Evolutionary conservation across 2,329 filamentous ascomycete species (phyloP).

Genomic region (Aspergillus latus): DNA sequence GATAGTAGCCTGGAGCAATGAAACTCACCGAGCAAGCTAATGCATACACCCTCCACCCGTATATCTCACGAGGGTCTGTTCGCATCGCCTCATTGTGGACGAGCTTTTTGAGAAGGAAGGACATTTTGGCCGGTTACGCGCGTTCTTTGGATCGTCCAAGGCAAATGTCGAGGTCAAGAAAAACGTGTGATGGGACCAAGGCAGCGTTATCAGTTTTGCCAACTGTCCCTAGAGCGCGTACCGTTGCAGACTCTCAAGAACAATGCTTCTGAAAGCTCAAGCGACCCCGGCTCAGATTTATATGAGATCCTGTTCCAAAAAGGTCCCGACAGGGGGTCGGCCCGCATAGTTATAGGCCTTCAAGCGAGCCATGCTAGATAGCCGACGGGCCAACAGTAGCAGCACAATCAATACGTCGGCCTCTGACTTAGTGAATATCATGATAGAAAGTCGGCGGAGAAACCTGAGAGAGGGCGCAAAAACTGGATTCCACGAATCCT

Average conservation of each 20-base stretch:
- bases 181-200: not conserved
- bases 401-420: not conserved
- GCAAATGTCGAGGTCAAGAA: not conserved
- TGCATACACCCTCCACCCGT: slow-evolving; percentile 67
- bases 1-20: not conserved
- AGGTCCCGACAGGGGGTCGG: not conserved
- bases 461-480: slow-evolving; percentile 17
- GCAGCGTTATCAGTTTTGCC: not conserved
- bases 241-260: not conserved
- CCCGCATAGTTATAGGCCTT: slow-evolving; percentile 8
- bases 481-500: slow-evolving; percentile 27
- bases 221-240: not conserved
- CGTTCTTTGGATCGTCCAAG: not conserved
- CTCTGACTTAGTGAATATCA: slow-evolving; percentile 2
- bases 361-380: slow-evolving; percentile 4
- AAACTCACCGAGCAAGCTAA: slow-evolving; percentile 57
- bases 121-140: slow-evolving; percentile 34
- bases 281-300: not conserved
- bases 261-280: not conserved
- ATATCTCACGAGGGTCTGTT: slow-evolving; percentile 65
- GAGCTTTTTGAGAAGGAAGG: slow-evolving; percentile 53
- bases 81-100: slow-evolving; percentile 72
- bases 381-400: slow-evolving; percentile 3
- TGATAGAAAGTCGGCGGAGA: slow-evolving; percentile 11
- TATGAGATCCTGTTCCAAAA: slow-evolving; percentile 2